phyloP scores from a whole-genome alignment of 345 rosid species.

The Rhizophora apiculata region DNA sequence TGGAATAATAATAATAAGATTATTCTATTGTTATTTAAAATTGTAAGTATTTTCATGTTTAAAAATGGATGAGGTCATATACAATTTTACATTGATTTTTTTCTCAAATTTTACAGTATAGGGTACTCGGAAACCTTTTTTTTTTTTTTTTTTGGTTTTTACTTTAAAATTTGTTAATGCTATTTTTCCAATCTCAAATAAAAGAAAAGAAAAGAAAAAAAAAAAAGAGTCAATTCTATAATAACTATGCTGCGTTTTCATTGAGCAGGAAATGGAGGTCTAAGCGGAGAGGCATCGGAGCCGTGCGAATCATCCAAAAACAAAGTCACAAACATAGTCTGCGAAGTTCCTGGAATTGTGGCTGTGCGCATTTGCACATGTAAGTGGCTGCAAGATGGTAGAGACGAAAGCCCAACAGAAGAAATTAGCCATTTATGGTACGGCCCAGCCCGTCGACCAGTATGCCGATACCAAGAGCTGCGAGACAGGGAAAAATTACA shows the following conservation, averaged over 20 bases:
- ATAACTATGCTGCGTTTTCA: not conserved
- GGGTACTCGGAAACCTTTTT: no score
- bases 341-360: slow-evolving; percentile 18
- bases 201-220: not conserved
- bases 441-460: slow-evolving; percentile 16
- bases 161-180: no score
- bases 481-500: slow-evolving; percentile 44
- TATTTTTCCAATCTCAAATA: not conserved
- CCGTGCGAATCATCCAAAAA: slow-evolving; percentile 49
- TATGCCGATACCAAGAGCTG: slow-evolving; percentile 3
- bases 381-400: slow-evolving; percentile 16
- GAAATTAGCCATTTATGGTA: slow-evolving; percentile 18
- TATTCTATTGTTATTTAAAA: no score
- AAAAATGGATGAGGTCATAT: no score
- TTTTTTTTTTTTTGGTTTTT: no score
- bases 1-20: no score
- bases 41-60: no score
- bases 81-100: no score
- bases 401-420: slow-evolving; percentile 30
- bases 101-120: no score
- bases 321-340: slow-evolving; percentile 30
- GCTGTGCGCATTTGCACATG: slow-evolving; percentile 8
- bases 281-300: slow-evolving; percentile 70
- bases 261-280: slow-evolving; percentile 50
- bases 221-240: not conserved